Percentiles rank a stretch among this genome's conserved stretches.
Evolutionary conservation across 805 yeast genomes (phyloP).

Genomic region (Yarrowia phangngaensis): DNA sequence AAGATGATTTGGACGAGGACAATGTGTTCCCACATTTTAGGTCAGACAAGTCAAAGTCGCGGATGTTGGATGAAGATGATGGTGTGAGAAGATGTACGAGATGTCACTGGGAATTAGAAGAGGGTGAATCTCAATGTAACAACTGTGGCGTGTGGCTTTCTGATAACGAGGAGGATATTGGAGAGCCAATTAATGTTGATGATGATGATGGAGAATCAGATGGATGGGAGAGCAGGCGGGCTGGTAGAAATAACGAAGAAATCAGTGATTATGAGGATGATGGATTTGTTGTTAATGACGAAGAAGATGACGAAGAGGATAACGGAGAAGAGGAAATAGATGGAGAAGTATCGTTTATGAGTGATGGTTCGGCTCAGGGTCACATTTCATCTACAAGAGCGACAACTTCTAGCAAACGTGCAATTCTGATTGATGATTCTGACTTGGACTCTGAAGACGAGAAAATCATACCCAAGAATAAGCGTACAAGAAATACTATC

Average conservation of each 20-base stretch:
- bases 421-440: constrained; percentile 8
- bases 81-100: constrained; percentile 12
- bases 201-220: not conserved
- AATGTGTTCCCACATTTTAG: not conserved
- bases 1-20: not conserved
- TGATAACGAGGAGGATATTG: not conserved
- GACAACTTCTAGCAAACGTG: not conserved
- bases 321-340: not conserved
- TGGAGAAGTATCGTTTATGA: not conserved
- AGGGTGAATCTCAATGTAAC: constrained; percentile 6
- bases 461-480: no score
- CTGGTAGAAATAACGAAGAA: constrained; percentile 11
- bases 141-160: constrained; percentile 18
- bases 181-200: not conserved
- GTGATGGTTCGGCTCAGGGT: no score
- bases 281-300: constrained; percentile 12
- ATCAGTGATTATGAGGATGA: constrained; percentile 11
- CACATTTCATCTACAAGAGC: no score
- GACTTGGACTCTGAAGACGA: constrained; percentile 17
- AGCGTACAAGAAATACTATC: no score
- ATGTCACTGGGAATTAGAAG: constrained; percentile 25
- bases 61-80: constrained; percentile 9
- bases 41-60: not conserved
- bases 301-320: constrained; percentile 6
- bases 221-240: not conserved